Conservation (phyloP, 176 grass and related monocot species). For the Hsuehochloa calcarea region DNA sequence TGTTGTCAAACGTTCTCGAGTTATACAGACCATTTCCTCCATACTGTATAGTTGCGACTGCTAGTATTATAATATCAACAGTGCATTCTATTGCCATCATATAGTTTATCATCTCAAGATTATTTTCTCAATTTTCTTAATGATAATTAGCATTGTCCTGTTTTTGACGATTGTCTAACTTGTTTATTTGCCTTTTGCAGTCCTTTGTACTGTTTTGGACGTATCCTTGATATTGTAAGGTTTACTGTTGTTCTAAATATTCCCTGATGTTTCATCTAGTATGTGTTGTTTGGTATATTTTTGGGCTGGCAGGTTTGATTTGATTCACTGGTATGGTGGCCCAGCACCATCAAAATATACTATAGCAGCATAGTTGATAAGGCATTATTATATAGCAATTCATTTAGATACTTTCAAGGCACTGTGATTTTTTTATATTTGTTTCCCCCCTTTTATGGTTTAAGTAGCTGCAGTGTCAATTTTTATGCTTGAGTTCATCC, state of each 20-base stretch:
- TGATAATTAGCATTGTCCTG: not conserved
- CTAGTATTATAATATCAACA: not conserved
- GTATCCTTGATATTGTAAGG: conserved; percentile 71
- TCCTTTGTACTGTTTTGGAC: conserved; percentile 89
- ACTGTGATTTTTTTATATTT: not conserved
- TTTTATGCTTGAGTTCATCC: conserved; percentile 24
- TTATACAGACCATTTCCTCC: not conserved
- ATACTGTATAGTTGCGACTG: not conserved
- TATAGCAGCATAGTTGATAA: not conserved
- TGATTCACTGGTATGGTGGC: not conserved
- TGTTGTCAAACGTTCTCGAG: not conserved
- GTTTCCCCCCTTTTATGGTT: not conserved
- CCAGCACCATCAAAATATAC: not conserved
- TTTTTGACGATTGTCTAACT: conserved; percentile 15
- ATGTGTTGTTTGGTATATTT: not conserved
- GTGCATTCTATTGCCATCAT: not conserved
- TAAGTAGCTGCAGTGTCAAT: not conserved
- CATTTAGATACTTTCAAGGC: not conserved
- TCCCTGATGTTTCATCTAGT: not conserved
- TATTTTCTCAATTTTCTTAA: not conserved
- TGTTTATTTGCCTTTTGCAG: conserved; percentile 46
- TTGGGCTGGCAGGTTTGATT: not conserved
- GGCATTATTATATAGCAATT: not conserved
- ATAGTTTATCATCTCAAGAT: not conserved
- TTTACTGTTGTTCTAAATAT: conserved; percentile 16